A percentile compares a stretch with the other conserved stretches of the same genome.
These are phyloP conservation scores for Cyphellophora attinorum DNA, from an alignment of 2,329 filamentous ascomycete species.

Conservation along the genomic window DNA sequence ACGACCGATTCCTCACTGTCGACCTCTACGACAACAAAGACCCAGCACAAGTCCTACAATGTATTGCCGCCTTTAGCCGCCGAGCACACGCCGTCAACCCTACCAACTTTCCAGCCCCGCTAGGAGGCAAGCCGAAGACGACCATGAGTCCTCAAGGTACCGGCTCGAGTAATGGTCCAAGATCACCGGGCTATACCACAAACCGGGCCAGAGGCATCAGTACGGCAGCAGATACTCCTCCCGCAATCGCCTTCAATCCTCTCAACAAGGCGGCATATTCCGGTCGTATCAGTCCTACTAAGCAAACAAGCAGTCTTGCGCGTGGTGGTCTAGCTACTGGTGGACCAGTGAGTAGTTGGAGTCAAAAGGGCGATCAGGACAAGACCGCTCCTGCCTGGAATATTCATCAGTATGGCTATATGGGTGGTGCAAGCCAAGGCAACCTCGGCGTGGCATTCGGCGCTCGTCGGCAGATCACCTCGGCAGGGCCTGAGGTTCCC, in stretches of 20 bases:
- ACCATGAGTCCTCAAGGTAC: slow-evolving; percentile 59
- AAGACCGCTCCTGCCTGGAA: slow-evolving; percentile 90
- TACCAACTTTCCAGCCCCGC: slow-evolving; percentile 59
- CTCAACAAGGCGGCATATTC: slow-evolving; percentile 35
- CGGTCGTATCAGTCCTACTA: slow-evolving; percentile 52
- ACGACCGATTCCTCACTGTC: slow-evolving; percentile 94
- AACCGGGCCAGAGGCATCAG: slow-evolving; percentile 35
- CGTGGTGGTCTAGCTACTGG: slow-evolving; percentile 30
- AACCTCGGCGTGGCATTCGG: slow-evolving; percentile 93
- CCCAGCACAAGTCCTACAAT: slow-evolving; percentile 90
- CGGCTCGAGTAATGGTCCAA: slow-evolving; percentile 44
- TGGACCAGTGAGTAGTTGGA: slow-evolving; percentile 71
- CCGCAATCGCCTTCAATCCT: slow-evolving; percentile 32
- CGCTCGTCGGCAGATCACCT: slow-evolving; percentile 84
- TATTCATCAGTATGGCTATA: slow-evolving; percentile 95
- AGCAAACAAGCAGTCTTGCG: slow-evolving; percentile 31
- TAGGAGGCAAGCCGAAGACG: slow-evolving; percentile 61
- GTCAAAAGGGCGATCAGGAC: slow-evolving; percentile 70
- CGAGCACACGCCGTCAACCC: slow-evolving; percentile 69
- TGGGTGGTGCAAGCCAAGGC: slow-evolving; percentile 92
- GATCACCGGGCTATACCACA: slow-evolving; percentile 34
- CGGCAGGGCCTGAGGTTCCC: slow-evolving; percentile 66
- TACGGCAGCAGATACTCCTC: slow-evolving; percentile 40
- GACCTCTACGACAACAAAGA: slow-evolving; percentile 95
- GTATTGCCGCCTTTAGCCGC: slow-evolving; percentile 81